Evolutionary conservation across 345 rosid genomes (phyloP).

Genomic region (Atalantia buxifolia): DNA sequence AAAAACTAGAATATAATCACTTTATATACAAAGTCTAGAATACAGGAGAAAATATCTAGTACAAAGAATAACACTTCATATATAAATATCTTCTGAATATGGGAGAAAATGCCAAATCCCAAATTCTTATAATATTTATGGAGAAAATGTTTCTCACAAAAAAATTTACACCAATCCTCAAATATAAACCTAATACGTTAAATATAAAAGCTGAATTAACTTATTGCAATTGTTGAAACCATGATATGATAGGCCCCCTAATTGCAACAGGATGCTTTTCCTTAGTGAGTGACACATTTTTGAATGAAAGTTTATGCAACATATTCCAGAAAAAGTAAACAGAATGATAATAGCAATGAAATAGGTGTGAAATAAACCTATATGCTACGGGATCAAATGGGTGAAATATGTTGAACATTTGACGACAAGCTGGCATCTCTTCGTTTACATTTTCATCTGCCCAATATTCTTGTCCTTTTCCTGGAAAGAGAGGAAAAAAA

Average conservation of each 20-base stretch:
- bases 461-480: constrained; percentile 90
- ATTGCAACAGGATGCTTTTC: neutral
- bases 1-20: neutral
- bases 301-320: neutral
- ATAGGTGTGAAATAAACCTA: constrained; percentile 47
- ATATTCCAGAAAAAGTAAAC: neutral
- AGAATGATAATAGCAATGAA: neutral
- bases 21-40: neutral
- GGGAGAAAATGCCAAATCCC: neutral
- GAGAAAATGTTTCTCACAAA: neutral
- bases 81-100: neutral
- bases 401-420: constrained; percentile 97
- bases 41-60: neutral
- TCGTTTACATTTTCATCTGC: constrained; percentile 68
- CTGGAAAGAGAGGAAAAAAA: constrained; percentile 30
- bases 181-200: neutral
- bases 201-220: neutral
- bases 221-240: neutral
- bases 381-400: constrained; percentile 99
- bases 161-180: neutral
- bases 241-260: neutral
- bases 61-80: neutral
- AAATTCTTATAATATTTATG: too few relatives aligned
- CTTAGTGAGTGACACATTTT: neutral
- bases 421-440: constrained; percentile 95